Evolutionary conservation across 257 asterid genomes (phyloP), one percentile per base, ranked within the genome.

Genomic region (Solanum medicagineum): DNA sequence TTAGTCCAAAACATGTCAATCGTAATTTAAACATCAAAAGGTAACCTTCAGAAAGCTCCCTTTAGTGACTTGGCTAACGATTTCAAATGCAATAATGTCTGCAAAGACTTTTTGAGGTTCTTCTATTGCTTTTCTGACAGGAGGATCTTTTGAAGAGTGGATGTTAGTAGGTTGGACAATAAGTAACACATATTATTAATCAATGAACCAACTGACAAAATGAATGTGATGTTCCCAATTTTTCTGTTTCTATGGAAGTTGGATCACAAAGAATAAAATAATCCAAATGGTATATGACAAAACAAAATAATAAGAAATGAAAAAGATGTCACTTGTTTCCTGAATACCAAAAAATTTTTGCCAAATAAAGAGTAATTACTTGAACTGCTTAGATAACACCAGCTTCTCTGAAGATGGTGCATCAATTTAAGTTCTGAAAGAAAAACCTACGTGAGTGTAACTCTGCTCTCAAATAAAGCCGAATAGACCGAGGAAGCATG

Each of bases 391-490:
- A 77, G 63, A 51, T 51, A 51, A 77, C 63, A 77, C 63, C 63
- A 77, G 62, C 47, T 77, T 77, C 60, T 77, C 83, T 77, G 83
- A 63, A 51, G 57, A 51, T 51, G 47, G 63, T 77, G 83, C 60
- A 53, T 53, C 83, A 79, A 83, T 65, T 88, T 62, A 88, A 87
- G 63, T 70, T 40, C 85, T 45, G 81, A 84, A 84, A 83, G 82
- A 89, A 85, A 47, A 88, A 92, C 98, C 85, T 92, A 96, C 99
- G 90, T 88, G 98, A 92, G 91, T 93, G 99, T 54, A 94, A 81
- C 85, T 88, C 91, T 56, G 98, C 92, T 89, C 96, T 93, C 96
- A 96, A 88, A 92, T 92, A 93, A 87, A 94, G 95, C 83, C 97
- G 97, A 84, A 96, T 98, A 81, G 97, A 89, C 89, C 85, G 92